A percentile compares a stretch with the other conserved stretches of the same genome.
phyloP scores from a whole-genome alignment of 805 yeast genomes.

The Sungouiella blattae region DNA sequence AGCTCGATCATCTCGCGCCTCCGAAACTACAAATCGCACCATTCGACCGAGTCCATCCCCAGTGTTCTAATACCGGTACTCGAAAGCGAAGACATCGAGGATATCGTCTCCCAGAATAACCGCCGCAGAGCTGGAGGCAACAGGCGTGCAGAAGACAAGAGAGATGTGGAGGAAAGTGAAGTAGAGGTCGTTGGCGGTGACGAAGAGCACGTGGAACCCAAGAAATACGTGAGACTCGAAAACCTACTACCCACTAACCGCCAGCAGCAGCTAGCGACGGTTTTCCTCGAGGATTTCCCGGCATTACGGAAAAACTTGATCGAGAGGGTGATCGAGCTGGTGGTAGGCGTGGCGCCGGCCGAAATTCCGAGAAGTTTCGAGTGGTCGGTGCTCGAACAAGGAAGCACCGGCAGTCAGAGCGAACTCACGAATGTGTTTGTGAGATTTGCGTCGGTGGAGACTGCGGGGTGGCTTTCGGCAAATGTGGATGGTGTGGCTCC shows the following conservation, averaged over 20 bases:
- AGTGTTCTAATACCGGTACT: conserved; percentile 8
- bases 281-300: conserved; percentile 33
- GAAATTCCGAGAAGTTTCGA: conserved; percentile 12
- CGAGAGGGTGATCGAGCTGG: conserved; percentile 28
- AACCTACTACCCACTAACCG: conserved; percentile 29
- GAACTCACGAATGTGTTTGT: conserved; percentile 23
- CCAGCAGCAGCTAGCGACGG: conserved; percentile 32
- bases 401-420: conserved; percentile 26
- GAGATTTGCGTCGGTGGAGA: conserved; percentile 20
- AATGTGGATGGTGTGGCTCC: conserved; percentile 1
- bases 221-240: conserved; percentile 23
- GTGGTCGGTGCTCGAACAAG: conserved; percentile 36
- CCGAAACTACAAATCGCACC: conserved; percentile 1
- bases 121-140: conserved; percentile 3
- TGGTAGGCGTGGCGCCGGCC: conserved; percentile 12
- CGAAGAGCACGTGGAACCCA: conserved; percentile 15
- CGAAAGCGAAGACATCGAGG: conserved; percentile 6
- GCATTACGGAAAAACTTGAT: conserved; percentile 23
- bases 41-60: background rate
- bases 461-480: conserved; percentile 13
- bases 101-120: conserved; percentile 7
- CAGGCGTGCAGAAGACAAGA: background rate
- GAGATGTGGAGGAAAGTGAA: background rate
- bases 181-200: conserved; percentile 8
- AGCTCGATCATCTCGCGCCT: conserved; percentile 7